Conservation (phyloP, 1,284 basidiomycete genomes). For the Schizophyllum amplum region DNA sequence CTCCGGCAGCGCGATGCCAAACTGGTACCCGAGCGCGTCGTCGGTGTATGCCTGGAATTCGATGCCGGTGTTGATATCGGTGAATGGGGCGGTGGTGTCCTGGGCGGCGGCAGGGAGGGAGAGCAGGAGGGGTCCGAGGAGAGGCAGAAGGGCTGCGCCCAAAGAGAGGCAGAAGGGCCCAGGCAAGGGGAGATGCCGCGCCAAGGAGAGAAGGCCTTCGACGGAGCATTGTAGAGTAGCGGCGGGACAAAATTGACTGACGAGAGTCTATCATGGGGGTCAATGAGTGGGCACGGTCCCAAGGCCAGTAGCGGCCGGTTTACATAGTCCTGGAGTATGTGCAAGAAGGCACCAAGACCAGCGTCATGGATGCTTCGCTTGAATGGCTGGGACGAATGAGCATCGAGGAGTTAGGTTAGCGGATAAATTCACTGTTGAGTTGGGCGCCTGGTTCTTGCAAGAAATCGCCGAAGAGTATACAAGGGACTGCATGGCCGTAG, state of each 20-base stretch:
- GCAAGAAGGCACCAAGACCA: neutral
- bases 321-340: neutral
- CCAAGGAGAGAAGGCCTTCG: neutral
- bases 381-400: neutral
- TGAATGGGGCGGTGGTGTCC: neutral
- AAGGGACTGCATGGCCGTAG: neutral
- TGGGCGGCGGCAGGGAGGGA: neutral
- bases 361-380: neutral
- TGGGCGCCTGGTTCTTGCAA: neutral
- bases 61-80: neutral
- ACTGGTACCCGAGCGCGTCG: neutral
- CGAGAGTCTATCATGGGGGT: neutral
- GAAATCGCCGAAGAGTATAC: neutral
- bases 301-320: neutral
- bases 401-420: neutral
- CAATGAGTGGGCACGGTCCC: neutral
- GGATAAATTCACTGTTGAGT: neutral
- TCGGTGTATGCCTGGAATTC: neutral
- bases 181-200: neutral
- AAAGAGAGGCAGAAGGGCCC: no score
- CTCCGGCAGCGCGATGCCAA: neutral
- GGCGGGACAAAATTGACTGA: neutral
- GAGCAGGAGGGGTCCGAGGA: no score
- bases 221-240: neutral
- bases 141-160: no score